phyloP scores from a whole-genome alignment of 2,329 filamentous ascomycete genomes.

The Aspergillus pseudoviridinutans region DNA sequence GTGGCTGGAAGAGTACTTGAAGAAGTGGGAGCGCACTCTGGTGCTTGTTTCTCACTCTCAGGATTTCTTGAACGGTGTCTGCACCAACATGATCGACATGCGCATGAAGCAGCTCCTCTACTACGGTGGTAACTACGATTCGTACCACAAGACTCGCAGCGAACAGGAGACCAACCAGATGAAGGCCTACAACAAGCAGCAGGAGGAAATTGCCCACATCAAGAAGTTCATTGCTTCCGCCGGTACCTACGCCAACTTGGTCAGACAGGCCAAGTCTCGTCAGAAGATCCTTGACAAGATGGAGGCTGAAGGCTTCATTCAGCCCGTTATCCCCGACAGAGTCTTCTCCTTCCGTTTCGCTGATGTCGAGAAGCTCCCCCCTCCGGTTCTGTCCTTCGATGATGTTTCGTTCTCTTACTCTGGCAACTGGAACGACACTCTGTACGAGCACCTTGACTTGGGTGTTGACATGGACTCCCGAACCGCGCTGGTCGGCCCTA shows the following conservation, averaged over 20 bases:
- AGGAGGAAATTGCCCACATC: conserved; percentile 98
- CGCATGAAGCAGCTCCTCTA: conserved; percentile 81
- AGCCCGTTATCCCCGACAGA: conserved; percentile 77
- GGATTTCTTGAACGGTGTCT: conserved; percentile 99
- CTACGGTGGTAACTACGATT: conserved; percentile 99
- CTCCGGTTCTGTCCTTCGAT: conserved; percentile 93
- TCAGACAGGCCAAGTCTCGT: conserved; percentile 95
- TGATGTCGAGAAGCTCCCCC: conserved; percentile 98
- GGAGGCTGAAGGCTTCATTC: conserved; percentile 98
- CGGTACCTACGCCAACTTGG: conserved; percentile 99
- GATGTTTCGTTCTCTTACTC: conserved; percentile 98
- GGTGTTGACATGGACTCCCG: conserved; percentile 99
- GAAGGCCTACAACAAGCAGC: conserved; percentile 98
- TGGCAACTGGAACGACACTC: conserved; percentile 79
- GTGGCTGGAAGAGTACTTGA: conserved; percentile 99
- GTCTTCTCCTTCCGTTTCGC: conserved; percentile 98
- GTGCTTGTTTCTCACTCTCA: conserved; percentile 95
- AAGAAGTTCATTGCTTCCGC: conserved; percentile 99
- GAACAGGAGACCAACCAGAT: conserved; percentile 98
- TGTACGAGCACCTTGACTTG: conserved; percentile 95
- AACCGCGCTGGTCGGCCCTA: conserved; percentile 93
- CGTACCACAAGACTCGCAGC: conserved; percentile 86
- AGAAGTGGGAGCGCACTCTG: conserved; percentile 98
- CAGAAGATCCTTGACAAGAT: conserved; percentile 99
- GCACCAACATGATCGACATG: conserved; percentile 98